Evolutionary conservation across 129 eudicot species (phyloP), one percentile per base, ranked within the genome.

Genomic region (Oenanthe sinensis): DNA sequence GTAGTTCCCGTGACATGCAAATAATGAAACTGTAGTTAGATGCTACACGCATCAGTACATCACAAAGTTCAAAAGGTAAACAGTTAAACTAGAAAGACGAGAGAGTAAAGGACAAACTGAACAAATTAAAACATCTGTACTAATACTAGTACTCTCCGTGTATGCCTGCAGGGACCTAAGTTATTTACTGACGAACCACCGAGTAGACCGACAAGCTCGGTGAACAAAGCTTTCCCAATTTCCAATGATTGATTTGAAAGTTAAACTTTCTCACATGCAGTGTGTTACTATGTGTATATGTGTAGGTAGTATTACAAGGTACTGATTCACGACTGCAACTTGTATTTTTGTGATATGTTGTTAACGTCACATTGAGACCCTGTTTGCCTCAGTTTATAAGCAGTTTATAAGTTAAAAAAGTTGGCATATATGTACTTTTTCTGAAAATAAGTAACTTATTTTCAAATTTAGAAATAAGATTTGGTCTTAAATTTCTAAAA

Each of bases 1-100:
- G 68, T 60, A 60, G 36, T 60, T 58, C 68, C 68, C 68, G 68
- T 60, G 68, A 60, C 68, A 60, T 60, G 68, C 68, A 60, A 60
- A 60, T 60, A 24, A 60, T n/a, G n/a, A 24, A 24, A 60, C 68
- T 60, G 15, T 60, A 60, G 68, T n/a, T 24, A 60, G 68, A 60
- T n/a, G 68, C 68, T 60, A 11, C n/a, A 24, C 36, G n/a, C 68
- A 60, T 60, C 68, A 58, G 65, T 9, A 58, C 65, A 58, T 58
- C 30, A 58, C 65, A 60, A 60, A 60, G 33, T 60, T 60, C n/a
- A 24, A 60, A 60, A 60, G 68, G 33, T 9, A 60, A 60, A 60
- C 33, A 60, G 68, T 60, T 60, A n/a, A 60, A 60, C 68, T 3
- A 60, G 36, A 60, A 60, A 60, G 68, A 60, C 36, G 9, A 60